Base-by-base conservation (phyloP, 768 basidiomycete species). In the Tephrocybe sp. region DNA sequence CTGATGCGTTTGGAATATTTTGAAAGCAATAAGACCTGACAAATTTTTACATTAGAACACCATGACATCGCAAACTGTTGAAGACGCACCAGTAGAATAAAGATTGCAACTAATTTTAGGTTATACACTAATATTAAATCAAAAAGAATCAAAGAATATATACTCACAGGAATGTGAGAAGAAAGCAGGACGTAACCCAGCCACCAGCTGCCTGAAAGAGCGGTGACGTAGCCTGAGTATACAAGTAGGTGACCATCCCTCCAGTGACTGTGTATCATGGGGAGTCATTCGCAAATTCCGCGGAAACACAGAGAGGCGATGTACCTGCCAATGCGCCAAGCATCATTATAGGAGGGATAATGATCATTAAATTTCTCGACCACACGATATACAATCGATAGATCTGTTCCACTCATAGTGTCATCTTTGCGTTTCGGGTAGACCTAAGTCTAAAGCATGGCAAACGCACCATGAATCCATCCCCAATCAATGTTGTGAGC, bases 121-220 rank as follows among this genome's bases (percentile, higher is more conserved):
- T 23, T 10, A 33, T 33, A 33, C 10, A 26, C 4, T 11, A 12
- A 35, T 19, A 12, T 22, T 4, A 13, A 5, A 13, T 12, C 1
- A 38, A 19, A 39, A 16, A 44, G 16, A 10, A 2, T 2, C 13
- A n/a, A 31, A 13, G 8, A 33, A 33, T 32, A 22, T 9, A 16
- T 0, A 49, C 59, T 41, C 41, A 58, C 60, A 63, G 6, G 52
- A 59, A 62, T 48, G 57, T 60, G 8, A 60, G 46, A 13, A 53
- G 50, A 39, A 61, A 60, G 39, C 45, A 59, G 5, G 53, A 48
- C 9, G 60, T 60, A 14, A 60, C 55, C 60, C 62, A 61, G 12
- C 54, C 49, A 33, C 60, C 60, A 33, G 58, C 62, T 30, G 56
- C 53, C 17, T 52, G 54, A 47, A 62, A 62, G 5, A 62, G 51